Evolutionary conservation across 2,329 filamentous ascomycete genomes (phyloP), one percentile per base, ranked within the genome.

Genomic region (Epichloe hybrida): DNA sequence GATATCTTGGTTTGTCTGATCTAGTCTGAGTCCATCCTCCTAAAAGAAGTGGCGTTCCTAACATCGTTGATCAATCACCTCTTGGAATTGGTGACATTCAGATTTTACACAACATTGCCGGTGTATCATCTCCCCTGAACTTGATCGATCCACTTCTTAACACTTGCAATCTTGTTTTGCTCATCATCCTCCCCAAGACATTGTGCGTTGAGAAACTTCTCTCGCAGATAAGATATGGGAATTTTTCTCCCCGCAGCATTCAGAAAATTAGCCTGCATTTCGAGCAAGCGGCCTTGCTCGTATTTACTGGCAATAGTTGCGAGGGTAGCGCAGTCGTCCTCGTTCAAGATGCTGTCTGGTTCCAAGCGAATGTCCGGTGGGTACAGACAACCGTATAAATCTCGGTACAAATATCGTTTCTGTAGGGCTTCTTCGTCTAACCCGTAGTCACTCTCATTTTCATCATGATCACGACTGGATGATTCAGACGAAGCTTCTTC

Each of bases 241-340:
- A 72, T 58, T 62, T 71, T 64, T 6, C 66, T 61, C 3, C 70
- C 71, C 0, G 70, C 72, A 42, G 59, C 66, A 52, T 72, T 72
- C 58, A 62, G 68, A 50, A 73, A 72, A 46, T 65, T 66, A 34
- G 69, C 67, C 53, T 73, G 70, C 59, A 72, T 66, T 53, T 71
- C 65, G 0, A 71, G 59, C 66, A 68, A 72, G 23, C 61, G 62
- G 31, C 59, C 59, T 20, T 54, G 58, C 45, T 63, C 61, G 38
- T 64, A 60, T 48, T 62, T 61, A 52, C 61, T 63, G 31, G 68
- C 63, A 2, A 69, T 55, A 6, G 63, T 51, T 2, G 61, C 67
- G 4, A 73, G 62, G 4, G 70, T 57, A 13, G 61, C 57, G 36
- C 64, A 66, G 52, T 70, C 67, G 20, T 55, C 55, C 47, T 58